Conservation (phyloP, 805 yeast species). For the Candida broadrunensis region DNA sequence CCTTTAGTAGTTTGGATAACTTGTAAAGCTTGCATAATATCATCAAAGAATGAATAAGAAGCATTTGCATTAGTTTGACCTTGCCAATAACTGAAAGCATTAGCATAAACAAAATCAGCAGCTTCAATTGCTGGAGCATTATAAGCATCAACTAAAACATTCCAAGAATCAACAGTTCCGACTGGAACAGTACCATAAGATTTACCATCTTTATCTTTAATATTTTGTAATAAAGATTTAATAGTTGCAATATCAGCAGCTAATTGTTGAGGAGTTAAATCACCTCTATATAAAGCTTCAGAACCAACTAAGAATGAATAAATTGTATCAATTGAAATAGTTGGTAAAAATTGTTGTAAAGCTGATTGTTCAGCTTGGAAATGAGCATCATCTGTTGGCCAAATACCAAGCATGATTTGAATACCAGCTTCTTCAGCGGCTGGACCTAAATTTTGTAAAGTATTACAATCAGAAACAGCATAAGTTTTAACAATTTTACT, state of each 20-base stretch:
- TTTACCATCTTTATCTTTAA: slow-evolving; percentile 78
- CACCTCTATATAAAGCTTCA: slow-evolving; percentile 91
- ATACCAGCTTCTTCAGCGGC: slow-evolving; percentile 79
- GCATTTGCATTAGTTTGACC: slow-evolving; percentile 85
- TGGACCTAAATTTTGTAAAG: slow-evolving; percentile 80
- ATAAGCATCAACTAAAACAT: slow-evolving; percentile 78
- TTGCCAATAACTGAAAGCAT: slow-evolving; percentile 99
- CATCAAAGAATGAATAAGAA: slow-evolving; percentile 90
- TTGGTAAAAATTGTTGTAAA: slow-evolving; percentile 67
- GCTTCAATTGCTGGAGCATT: slow-evolving; percentile 70
- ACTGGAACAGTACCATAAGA: slow-evolving; percentile 71
- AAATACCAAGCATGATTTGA: slow-evolving; percentile 77
- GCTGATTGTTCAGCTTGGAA: slow-evolving; percentile 74
- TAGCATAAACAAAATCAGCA: slow-evolving; percentile 84
- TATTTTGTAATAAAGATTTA: slow-evolving; percentile 54
- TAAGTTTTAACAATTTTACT: slow-evolving; percentile 75
- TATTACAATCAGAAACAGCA: slow-evolving; percentile 93
- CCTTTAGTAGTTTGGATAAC: slow-evolving; percentile 84
- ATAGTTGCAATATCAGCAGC: slow-evolving; percentile 65
- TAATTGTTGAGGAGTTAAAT: slow-evolving; percentile 70
- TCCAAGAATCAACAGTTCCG: slow-evolving; percentile 97
- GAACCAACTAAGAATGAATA: slow-evolving; percentile 88
- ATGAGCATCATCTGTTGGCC: slow-evolving; percentile 90
- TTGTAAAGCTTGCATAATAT: slow-evolving; percentile 96
- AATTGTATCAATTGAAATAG: slow-evolving; percentile 63